Percentiles rank a stretch among this genome's conserved stretches.
Conservation (phyloP, 768 basidiomycete genomes). For the Phlebiopsis gigantea region DNA sequence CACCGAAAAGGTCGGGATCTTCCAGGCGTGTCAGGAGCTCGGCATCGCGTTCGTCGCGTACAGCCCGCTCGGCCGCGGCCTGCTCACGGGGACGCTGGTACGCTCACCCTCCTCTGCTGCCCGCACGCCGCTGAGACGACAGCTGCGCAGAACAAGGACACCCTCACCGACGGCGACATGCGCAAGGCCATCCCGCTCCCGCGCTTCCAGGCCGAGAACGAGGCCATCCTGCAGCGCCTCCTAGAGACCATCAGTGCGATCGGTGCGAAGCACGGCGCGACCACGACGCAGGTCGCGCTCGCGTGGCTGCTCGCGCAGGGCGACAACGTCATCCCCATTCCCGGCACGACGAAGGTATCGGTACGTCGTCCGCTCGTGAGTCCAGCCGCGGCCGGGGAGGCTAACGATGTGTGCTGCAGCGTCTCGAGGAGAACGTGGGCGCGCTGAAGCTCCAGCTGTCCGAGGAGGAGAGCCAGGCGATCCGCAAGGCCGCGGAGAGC, state of each 20-base stretch:
- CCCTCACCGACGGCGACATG: constrained; percentile 26
- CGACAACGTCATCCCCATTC: constrained; percentile 23
- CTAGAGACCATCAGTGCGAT: constrained; percentile 27
- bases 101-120: not conserved
- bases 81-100: constrained; percentile 24
- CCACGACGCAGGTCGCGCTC: constrained; percentile 30
- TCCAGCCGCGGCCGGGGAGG: too few species aligned
- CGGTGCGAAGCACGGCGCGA: constrained; percentile 28
- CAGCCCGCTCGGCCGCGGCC: constrained; percentile 30
- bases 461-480: constrained; percentile 23
- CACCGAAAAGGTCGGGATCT: constrained; percentile 35
- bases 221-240: constrained; percentile 37
- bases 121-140: not conserved
- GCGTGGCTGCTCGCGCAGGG: constrained; percentile 28
- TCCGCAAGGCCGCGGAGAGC: constrained; percentile 26
- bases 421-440: constrained; percentile 28
- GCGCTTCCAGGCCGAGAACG: constrained; percentile 33
- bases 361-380: too few species aligned
- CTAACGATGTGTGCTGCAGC: constrained; percentile 16
- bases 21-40: constrained; percentile 33
- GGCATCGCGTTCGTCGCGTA: constrained; percentile 40
- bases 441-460: constrained; percentile 20
- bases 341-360: constrained; percentile 16
- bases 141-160: constrained; percentile 21
- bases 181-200: constrained; percentile 11